Conservation (phyloP, 2,329 filamentous ascomycete species). For the Scleromitrula shiraiana region DNA sequence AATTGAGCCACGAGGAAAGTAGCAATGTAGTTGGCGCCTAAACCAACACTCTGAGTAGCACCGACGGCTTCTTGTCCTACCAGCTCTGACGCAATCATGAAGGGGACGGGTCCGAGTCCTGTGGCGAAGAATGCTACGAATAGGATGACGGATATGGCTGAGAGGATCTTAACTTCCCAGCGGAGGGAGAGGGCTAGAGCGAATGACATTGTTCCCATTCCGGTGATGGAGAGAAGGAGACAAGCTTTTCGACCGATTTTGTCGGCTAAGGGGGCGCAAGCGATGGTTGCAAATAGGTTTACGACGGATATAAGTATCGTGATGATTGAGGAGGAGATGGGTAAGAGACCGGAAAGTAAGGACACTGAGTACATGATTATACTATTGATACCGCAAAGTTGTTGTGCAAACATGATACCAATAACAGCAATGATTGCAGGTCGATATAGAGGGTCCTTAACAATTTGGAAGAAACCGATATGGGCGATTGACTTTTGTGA, state of each 20-base stretch:
- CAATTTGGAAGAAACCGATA: conserved; percentile 56
- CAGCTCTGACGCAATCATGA: conserved; percentile 86
- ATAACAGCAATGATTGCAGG: conserved; percentile 75
- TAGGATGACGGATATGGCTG: conserved; percentile 69
- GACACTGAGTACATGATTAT: conserved; percentile 98
- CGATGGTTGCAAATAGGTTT: conserved; percentile 76
- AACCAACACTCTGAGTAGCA: conserved; percentile 79
- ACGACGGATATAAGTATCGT: conserved; percentile 82
- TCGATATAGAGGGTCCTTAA: conserved; percentile 59
- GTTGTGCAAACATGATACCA: conserved; percentile 87
- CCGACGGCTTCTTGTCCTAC: conserved; percentile 87
- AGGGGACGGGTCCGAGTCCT: conserved; percentile 87
- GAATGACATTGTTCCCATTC: conserved; percentile 74
- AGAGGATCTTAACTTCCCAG: conserved; percentile 62
- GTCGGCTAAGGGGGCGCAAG: conserved; percentile 78
- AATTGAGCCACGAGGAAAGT: conserved; percentile 93
- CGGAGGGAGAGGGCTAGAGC: conserved; percentile 75
- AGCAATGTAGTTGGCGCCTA: conserved; percentile 81
- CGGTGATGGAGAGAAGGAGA: conserved; percentile 71
- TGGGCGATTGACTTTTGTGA: conserved; percentile 30
- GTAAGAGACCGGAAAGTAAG: conserved; percentile 71
- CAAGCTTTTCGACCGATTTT: conserved; percentile 81
- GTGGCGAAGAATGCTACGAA: conserved; percentile 90
- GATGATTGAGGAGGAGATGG: conserved; percentile 71
- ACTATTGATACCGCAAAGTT: conserved; percentile 90